Conservation (phyloP, 768 basidiomycete genomes). For the Dacryopinax spathularia region DNA sequence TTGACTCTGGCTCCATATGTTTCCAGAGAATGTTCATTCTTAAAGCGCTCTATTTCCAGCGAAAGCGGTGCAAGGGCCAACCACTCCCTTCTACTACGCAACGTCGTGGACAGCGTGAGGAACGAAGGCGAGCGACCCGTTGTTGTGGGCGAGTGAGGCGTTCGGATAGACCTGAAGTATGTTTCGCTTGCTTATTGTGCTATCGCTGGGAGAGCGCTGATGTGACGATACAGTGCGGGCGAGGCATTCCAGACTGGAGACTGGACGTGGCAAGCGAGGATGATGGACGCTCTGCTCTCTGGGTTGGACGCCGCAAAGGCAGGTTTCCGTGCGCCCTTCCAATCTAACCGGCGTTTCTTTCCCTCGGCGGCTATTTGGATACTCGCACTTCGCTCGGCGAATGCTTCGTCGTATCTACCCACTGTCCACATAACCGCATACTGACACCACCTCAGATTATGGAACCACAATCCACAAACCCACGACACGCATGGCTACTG, state of each 20-base stretch:
- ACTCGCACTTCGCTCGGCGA: too few species aligned
- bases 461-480: slow-evolving; percentile 90
- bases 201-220: background rate
- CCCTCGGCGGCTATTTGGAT: too few species aligned
- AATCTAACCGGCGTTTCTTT: too few species aligned
- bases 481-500: slow-evolving; percentile 62
- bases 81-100: slow-evolving; percentile 65
- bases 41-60: slow-evolving; percentile 77
- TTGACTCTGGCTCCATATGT: too few species aligned
- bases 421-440: background rate
- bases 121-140: slow-evolving; percentile 70
- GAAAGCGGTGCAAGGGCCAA: slow-evolving; percentile 67
- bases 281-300: slow-evolving; percentile 89
- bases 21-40: slow-evolving; percentile 69
- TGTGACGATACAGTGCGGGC: slow-evolving; percentile 46
- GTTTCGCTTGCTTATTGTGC: slow-evolving; percentile 18
- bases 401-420: too few species aligned
- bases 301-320: slow-evolving; percentile 62
- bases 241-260: slow-evolving; percentile 58
- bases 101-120: slow-evolving; percentile 53
- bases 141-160: slow-evolving; percentile 84
- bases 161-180: slow-evolving; percentile 96
- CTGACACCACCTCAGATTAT: slow-evolving; percentile 45
- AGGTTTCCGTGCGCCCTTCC: slow-evolving; percentile 65
- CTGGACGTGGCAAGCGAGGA: slow-evolving; percentile 68